Percentiles rank a stretch among this genome's conserved stretches.
Evolutionary conservation across 306 rosid genomes (phyloP).

Genomic region (Cucurbita moschata): DNA sequence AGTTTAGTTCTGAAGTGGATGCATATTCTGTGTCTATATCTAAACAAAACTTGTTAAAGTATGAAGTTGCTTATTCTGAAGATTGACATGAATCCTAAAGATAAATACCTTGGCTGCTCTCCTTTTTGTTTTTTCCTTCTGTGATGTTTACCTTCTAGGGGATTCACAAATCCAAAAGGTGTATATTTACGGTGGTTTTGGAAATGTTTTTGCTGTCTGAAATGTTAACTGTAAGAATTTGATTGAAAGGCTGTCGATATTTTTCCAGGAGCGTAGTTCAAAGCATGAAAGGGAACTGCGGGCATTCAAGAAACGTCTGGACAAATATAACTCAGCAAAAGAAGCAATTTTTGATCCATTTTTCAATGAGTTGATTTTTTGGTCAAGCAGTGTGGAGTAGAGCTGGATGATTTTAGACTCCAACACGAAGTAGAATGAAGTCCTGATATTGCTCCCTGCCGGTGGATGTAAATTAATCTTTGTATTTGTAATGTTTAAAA

Average conservation of each 20-base stretch:
- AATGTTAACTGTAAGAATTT: neutral
- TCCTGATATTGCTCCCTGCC: neutral
- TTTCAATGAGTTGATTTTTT: slow-evolving; percentile 37
- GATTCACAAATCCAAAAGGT: neutral
- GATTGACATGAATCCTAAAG: neutral
- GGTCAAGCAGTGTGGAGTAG: slow-evolving; percentile 7
- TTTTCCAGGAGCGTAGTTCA: slow-evolving; percentile 51
- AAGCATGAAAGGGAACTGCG: slow-evolving; percentile 81
- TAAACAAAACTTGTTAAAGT: neutral
- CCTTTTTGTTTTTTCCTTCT: neutral
- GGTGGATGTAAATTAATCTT: neutral
- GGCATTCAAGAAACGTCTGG: slow-evolving; percentile 75
- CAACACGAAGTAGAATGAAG: neutral
- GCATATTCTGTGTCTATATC: neutral
- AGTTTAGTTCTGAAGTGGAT: neutral
- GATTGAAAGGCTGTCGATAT: slow-evolving; percentile 1
- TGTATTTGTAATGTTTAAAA: neutral
- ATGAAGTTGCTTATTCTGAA: neutral
- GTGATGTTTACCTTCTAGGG: neutral
- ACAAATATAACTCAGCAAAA: slow-evolving; percentile 54
- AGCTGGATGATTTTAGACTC: neutral
- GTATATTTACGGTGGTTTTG: neutral
- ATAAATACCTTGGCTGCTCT: neutral
- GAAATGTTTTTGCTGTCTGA: neutral
- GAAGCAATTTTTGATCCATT: slow-evolving; percentile 70